These are phyloP conservation scores for Yarrowia sp. DNA, from an alignment of 805 yeast species.

Conservation along the genomic window DNA sequence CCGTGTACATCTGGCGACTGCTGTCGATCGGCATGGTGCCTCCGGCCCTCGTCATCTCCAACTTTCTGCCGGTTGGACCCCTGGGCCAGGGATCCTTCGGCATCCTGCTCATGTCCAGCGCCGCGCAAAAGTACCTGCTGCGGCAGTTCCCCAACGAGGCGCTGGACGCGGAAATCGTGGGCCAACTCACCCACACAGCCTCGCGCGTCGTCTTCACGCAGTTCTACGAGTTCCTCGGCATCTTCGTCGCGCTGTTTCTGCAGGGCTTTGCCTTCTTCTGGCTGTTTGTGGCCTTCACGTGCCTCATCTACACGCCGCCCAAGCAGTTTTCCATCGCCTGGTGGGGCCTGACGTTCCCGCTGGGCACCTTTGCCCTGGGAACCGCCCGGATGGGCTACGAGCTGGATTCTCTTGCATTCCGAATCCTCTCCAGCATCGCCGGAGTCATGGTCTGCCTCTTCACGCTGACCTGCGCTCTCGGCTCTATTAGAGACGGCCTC, in stretches of 20 bases:
- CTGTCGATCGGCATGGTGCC: constrained; percentile 59
- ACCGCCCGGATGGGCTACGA: constrained; percentile 50
- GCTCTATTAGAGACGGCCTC: constrained; percentile 34
- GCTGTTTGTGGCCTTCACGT: constrained; percentile 45
- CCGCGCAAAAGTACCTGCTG: constrained; percentile 36
- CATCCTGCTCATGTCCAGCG: constrained; percentile 53
- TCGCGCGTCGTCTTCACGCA: constrained; percentile 1
- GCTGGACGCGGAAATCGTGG: constrained; percentile 36
- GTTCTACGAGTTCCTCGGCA: constrained; percentile 36
- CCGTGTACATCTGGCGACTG: constrained; percentile 60
- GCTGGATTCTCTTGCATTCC: constrained; percentile 55
- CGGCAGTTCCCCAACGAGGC: constrained; percentile 34
- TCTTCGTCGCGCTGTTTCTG: constrained; percentile 46
- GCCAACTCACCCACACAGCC: constrained; percentile 11
- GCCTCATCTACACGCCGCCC: constrained; percentile 40
- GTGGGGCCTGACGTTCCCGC: constrained; percentile 90
- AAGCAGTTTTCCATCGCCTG: constrained; percentile 50
- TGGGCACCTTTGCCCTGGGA: constrained; percentile 76
- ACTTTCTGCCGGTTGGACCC: constrained; percentile 76
- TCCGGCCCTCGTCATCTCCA: constrained; percentile 53
- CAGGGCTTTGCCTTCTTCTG: constrained; percentile 60
- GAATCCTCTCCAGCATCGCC: constrained; percentile 61
- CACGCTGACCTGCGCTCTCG: constrained; percentile 44
- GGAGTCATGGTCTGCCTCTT: constrained; percentile 49
- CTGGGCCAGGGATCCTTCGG: constrained; percentile 83